Evolutionary conservation across 345 rosid species (phyloP).

Genomic region (Viola odorata): DNA sequence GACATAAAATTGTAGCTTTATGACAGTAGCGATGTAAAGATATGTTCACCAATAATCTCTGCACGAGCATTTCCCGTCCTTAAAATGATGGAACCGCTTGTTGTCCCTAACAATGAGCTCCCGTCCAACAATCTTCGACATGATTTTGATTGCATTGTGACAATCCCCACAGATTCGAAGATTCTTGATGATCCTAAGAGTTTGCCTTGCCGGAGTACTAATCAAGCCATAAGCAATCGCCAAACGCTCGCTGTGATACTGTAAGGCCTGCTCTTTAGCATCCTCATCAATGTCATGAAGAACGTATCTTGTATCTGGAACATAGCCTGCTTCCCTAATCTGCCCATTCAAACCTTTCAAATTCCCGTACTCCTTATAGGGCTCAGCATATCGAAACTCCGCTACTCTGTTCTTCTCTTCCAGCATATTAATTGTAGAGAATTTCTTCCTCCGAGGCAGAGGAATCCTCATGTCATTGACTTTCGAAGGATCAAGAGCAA

Average conservation of each 20-base stretch:
- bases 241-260: conserved; percentile 55
- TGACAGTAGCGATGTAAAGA: too few relatives aligned
- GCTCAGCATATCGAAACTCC: conserved; percentile 29
- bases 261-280: conserved; percentile 58
- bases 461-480: conserved; percentile 14
- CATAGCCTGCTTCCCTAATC: conserved; percentile 53
- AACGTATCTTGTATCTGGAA: conserved; percentile 55
- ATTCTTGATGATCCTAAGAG: conserved; percentile 58
- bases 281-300: conserved; percentile 60
- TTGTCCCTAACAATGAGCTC: conserved; percentile 61
- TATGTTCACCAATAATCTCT: conserved; percentile 47
- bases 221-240: conserved; percentile 62
- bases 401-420: conserved; percentile 43
- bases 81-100: conserved; percentile 63
- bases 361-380: conserved; percentile 31
- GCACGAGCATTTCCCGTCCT: conserved; percentile 54
- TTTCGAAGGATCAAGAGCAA: conserved; percentile 29
- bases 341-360: conserved; percentile 52
- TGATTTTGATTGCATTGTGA: conserved; percentile 56
- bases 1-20: too few relatives aligned
- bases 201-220: conserved; percentile 52
- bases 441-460: conserved; percentile 34
- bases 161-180: conserved; percentile 67
- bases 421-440: conserved; percentile 39
- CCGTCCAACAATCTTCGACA: conserved; percentile 59